phyloP scores from a whole-genome alignment of 257 asterid species.

The Solanum virginianum region DNA sequence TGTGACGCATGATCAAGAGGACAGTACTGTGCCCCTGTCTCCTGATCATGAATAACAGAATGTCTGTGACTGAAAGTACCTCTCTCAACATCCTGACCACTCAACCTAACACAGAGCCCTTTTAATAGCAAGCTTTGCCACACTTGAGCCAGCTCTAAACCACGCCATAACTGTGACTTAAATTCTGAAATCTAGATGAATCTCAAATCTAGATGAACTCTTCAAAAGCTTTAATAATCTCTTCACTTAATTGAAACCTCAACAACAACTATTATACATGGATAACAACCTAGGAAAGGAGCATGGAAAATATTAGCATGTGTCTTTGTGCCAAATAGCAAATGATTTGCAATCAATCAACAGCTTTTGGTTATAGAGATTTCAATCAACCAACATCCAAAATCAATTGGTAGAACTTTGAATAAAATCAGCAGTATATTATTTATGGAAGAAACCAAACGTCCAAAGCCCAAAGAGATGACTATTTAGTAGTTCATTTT shows the following conservation, averaged over 20 bases:
- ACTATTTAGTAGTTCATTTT: background rate
- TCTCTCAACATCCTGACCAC: constrained; percentile 24
- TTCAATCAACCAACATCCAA: background rate
- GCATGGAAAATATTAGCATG: background rate
- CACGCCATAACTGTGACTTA: constrained; percentile 6
- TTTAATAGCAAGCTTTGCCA: constrained; percentile 19
- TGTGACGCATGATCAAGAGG: constrained; percentile 17
- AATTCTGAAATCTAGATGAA: background rate
- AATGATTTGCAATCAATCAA: background rate
- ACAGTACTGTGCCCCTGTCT: constrained; percentile 12
- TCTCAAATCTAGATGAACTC: background rate
- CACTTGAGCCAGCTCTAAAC: constrained; percentile 19
- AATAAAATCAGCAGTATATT: background rate
- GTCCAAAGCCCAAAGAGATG: background rate
- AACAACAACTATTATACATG: background rate
- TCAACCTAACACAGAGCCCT: constrained; percentile 19
- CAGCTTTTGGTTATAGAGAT: background rate
- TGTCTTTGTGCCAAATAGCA: background rate
- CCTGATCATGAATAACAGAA: constrained; percentile 20
- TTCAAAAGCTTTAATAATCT: background rate
- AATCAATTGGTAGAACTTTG: background rate
- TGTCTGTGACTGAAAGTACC: constrained; percentile 24
- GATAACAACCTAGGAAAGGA: background rate
- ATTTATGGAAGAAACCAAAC: background rate
- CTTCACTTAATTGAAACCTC: background rate